Conservation (phyloP, 148 eudicot genomes). For the Camellia granthamiana region DNA sequence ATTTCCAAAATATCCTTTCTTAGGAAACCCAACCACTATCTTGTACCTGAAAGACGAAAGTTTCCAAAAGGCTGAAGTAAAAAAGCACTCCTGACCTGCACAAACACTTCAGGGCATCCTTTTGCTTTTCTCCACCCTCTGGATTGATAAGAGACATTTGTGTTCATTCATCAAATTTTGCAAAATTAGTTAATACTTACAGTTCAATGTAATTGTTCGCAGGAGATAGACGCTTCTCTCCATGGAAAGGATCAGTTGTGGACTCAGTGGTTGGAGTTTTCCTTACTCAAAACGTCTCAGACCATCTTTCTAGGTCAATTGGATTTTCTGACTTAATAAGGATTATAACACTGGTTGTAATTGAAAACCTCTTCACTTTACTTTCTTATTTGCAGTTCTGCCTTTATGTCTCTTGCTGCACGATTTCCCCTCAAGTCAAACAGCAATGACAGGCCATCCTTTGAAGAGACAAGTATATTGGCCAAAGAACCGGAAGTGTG, state of each 20-base stretch:
- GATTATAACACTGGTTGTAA: constrained; percentile 6
- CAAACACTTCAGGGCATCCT: not conserved
- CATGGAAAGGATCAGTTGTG: constrained; percentile 96
- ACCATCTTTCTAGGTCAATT: constrained; percentile 89
- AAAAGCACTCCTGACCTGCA: not conserved
- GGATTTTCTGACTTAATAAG: not conserved
- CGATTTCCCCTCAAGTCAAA: constrained; percentile 58
- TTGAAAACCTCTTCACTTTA: constrained; percentile 3
- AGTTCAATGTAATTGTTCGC: constrained; percentile 15
- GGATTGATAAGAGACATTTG: not conserved
- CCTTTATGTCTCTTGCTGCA: constrained; percentile 87
- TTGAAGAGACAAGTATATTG: constrained; percentile 36
- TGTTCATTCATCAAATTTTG: not conserved
- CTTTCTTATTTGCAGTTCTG: constrained; percentile 58
- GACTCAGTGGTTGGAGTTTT: constrained; percentile 98
- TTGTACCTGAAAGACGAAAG: not conserved
- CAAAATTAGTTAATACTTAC: not conserved
- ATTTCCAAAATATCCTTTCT: not conserved
- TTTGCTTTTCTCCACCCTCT: not conserved
- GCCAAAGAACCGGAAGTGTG: constrained; percentile 48
- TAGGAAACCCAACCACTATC: not conserved
- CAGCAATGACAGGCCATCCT: constrained; percentile 23
- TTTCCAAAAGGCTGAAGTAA: not conserved
- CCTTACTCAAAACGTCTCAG: constrained; percentile 96
- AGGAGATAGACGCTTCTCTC: constrained; percentile 95